Base-by-base conservation (phyloP, 306 rosid genomes). In the Abrus pulchellus region DNA sequence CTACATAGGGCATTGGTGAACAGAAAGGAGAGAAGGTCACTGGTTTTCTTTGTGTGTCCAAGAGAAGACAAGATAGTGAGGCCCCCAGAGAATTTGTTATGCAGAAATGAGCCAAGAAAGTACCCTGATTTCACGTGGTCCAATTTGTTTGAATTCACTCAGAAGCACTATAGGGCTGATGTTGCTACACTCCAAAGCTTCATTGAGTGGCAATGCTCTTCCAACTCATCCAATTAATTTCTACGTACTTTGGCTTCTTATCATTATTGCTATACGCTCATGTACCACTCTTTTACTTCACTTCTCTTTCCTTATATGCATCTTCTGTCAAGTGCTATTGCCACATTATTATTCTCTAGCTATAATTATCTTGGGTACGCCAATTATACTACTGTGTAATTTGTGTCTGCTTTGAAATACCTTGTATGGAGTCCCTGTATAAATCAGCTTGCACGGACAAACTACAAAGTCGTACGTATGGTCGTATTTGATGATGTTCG, bases 101-200 rank as follows among this genome's bases (percentile, higher is more conserved):
- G 65, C 53, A 63, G 20, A 63, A 80, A 86, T 78, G 85, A 75
- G 38, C 81, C 82, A 72, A 88, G 94, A 72, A 73, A 84, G 77
- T 88, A 86, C 74, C 94, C 94, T 30, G 92, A 90, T 83, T 90
- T 88, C 85, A 88, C 86, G 36, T 90, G 90, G 94, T 78, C 89
- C 7, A 83, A 77, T 68, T 75, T 90, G 30, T 81, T 67, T 70
- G 91, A 85, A 32, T 90, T 88, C 80, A 83, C 90, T 3, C 92
- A 90, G 78, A 80, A 62, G 1, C 89, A 88, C 33, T 88, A 86
- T 29, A 84, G 92, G 32, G 84, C 90, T 88, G 94, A 88, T 83
- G 85, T 67, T 14, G 71, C 89, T 29, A 88, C 94, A 0, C 87
- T 90, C 68, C 87, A 85, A 72, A 86, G 74, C 82, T 90, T 90